Base-by-base conservation (phyloP, 441 rosid genomes). In the Codiaeum variegatum region DNA sequence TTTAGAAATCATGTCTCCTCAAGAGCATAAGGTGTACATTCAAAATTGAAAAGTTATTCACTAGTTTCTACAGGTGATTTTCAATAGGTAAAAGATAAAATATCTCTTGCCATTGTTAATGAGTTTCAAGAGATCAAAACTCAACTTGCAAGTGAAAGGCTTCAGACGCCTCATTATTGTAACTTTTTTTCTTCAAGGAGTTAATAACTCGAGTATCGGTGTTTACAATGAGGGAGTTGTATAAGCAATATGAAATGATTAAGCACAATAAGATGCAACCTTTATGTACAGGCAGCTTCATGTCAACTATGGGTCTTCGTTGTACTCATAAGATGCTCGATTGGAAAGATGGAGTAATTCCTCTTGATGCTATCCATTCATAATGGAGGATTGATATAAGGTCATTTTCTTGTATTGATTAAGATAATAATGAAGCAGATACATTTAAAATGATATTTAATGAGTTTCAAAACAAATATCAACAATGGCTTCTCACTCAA, bases 51-150 rank as follows among this genome's bases (percentile, higher is more conserved):
- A 24, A 11, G 26, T 18, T 75, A 75, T n/a, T 63, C 63, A 29
- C 62, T 62, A 75, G 32, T 54, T 28, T 62, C 59, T 8, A 70
- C 8, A 0, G 16, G 59, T 4, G 66, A 71, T 34, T 34, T 34
- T 34, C 38, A 3, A 4, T 3, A 34, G 6, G 38, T 34, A 34
- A 34, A 34, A 34, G 24, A 61, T 32, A 32, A 32, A 61, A 19
- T 61, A 16, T 61, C 13, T 32, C 42, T 61, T 61, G 19, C 55
- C 18, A 69, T 69, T 70, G 49, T 21, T 1, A 74, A 36, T 54
- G 63, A 69, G 16, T 69, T 75, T 54, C 47, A 56, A 55, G 71
- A 71, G 47, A 42, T 71, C 1, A 63, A 55, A 31, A 3, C 67
- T 42, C n/a, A 47, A 24, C 34, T 65, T 1, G 12, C 4, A 16